Evolutionary conservation across 78 protist genomes (phyloP), one percentile per base, ranked within the genome.

Genomic region (Thecamonas trahens): DNA sequence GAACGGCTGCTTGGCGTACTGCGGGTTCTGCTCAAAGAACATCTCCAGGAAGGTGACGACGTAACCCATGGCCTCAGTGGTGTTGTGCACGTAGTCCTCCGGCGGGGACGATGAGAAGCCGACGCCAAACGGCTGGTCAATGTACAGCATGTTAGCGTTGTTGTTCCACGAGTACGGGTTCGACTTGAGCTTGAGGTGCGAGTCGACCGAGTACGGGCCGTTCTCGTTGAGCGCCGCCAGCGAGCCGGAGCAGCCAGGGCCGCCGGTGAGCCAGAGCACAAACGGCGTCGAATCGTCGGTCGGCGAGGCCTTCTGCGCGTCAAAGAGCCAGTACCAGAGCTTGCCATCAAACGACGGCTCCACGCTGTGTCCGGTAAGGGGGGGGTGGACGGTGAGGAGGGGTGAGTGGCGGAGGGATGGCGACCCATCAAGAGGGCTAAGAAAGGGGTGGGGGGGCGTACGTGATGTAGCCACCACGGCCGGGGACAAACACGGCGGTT

Each of bases 81-180:
- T n/a, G 67, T 69, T 45, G 49, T 57, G 72, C 26, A 35, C 63
- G 57, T 24, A 37, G 59, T 34, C 50, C 28, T 1, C 38, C 44
- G 63, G 32, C 9, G 15, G 15, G 57, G 2, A 4, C 26, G 44
- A 38, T 29, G 76, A 61, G 80, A 82, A 86, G 57, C 91, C 91
- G 5, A 52, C 55, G 9, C 91, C 91, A 0, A 72, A 68, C 1
- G 87, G 87, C 61, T 73, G 73, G 70, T 75, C 80, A 31, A 82
- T 50, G 69, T 32, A 82, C 52, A 82, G 15, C 24, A 82, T 17
- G 77, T 66, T 76, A n/a, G 87, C 87, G 18, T 54, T 4, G 32
- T 7, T 14, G 67, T 66, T 82, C 79, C 79, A 82, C 29, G 74
- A 59, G 42, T 32, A 63, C 17, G 75, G 70, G 74, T 75, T 82